Conservation (phyloP, 345 rosid species). For the Eucalyptus urophylla region DNA sequence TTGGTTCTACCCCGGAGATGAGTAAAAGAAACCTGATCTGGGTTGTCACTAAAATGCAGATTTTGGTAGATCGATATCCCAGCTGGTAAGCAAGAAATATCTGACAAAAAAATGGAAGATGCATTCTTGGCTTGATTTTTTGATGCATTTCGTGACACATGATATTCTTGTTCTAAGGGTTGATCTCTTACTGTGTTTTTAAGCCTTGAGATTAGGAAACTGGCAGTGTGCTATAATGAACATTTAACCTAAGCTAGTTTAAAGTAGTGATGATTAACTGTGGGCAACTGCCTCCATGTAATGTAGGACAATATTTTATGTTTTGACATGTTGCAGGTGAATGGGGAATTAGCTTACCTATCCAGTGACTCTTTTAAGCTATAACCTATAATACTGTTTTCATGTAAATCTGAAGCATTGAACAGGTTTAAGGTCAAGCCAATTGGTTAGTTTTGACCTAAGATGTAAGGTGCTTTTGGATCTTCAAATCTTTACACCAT, state of each 20-base stretch:
- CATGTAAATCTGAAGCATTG: neutral
- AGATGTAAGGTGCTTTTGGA: neutral
- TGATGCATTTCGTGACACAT: neutral
- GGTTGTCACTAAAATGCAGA: constrained; percentile 94
- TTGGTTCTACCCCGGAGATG: constrained; percentile 98
- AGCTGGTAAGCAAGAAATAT: constrained; percentile 52
- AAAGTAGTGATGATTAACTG: neutral
- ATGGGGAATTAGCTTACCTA: neutral
- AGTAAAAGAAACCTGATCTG: constrained; percentile 81
- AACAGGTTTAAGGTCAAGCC: neutral
- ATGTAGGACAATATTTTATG: neutral
- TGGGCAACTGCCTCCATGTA: neutral
- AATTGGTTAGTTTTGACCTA: neutral
- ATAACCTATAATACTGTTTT: neutral
- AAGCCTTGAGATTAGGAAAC: neutral
- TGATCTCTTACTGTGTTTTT: neutral
- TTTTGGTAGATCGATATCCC: constrained; percentile 88
- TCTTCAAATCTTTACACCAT: neutral
- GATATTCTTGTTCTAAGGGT: neutral
- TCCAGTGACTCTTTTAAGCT: neutral
- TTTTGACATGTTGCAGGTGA: neutral
- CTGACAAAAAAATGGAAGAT: neutral
- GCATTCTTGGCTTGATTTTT: neutral
- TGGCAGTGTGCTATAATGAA: neutral
- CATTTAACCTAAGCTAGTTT: neutral